Evolutionary conservation across 2,329 filamentous ascomycete species (phyloP).

Genomic region (Ophiobolus disseminans): DNA sequence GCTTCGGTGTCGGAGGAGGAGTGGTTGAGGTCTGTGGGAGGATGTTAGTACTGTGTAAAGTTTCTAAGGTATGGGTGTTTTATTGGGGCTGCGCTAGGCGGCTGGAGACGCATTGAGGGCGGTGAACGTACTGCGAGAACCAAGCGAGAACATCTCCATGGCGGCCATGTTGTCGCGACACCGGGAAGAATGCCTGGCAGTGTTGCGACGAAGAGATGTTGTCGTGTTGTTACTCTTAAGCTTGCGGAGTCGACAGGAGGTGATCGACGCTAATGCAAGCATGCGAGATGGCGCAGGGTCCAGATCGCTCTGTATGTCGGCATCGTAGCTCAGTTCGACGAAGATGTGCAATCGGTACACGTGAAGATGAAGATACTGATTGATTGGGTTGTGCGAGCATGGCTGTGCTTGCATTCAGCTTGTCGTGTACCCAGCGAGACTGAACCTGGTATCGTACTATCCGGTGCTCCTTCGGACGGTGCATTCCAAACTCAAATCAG

Average conservation of each 20-base stretch:
- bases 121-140: slow-evolving; percentile 41
- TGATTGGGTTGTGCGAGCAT: no score
- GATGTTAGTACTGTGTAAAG: slow-evolving; percentile 7
- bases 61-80: not conserved
- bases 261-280: slow-evolving; percentile 26
- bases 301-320: slow-evolving; percentile 22
- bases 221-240: slow-evolving; percentile 21
- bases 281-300: slow-evolving; percentile 30
- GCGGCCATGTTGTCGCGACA: slow-evolving; percentile 33
- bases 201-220: slow-evolving; percentile 9
- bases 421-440: no score
- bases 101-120: not conserved
- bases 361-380: no score
- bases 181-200: slow-evolving; percentile 4
- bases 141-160: slow-evolving; percentile 46
- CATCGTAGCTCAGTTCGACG: no score
- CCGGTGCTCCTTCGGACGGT: no score
- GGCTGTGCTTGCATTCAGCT: no score
- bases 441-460: no score
- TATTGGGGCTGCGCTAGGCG: not conserved
- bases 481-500: no score
- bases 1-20: slow-evolving; percentile 62
- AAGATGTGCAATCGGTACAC: no score
- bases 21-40: slow-evolving; percentile 43
- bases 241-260: slow-evolving; percentile 1